Base-by-base conservation (phyloP, 2,329 filamentous ascomycete genomes). In the Aureobasidium mangrovei region DNA sequence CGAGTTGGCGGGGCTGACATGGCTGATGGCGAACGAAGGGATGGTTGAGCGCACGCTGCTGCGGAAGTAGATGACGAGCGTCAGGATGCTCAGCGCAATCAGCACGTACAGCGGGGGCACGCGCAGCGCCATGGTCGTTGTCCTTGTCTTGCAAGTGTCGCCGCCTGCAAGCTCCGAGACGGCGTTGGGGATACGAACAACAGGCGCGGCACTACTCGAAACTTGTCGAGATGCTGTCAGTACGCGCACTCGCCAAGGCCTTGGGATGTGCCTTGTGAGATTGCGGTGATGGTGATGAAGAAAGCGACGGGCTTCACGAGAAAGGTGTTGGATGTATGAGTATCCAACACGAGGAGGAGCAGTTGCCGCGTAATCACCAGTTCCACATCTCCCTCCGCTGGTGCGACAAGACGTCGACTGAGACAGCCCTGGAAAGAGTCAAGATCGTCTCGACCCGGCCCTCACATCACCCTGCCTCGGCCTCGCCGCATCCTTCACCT, bases 21-120 rank as follows among this genome's bases (percentile, higher is more conserved):
- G 45, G 7, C 5, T 35, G 26, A 42, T 45, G 54, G 39, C 35
- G 33, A 55, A 51, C 39, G 43, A 36, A 44, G 39, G 38, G n/a
- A 45, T 35, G 32, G 10, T 44, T 5, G 38, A 42, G 29, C 36
- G 12, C 28, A 44, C 45, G 39, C 9, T 44, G 46, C 31, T 42
- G 10, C 40, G 39, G 46, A 51, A 55, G 46, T 55, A 55, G 24
- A 55, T 9, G 32, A 51, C 28, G 28, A 55, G 40, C 24, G 45
- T 44, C 32, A 55, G 40, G 1, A 51, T 26, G 9, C 54, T 45
- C 45, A 55, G 28, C 4, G 32, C 54, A 7, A 55, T 35, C 2
- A 55, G 45, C 8, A 52, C 39, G 18, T 55, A 55, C 39, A 55
- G 54, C 32, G 54, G 46, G 9, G 54, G 46, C 39, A 55, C 8